phyloP scores from a whole-genome alignment of 257 asterid species.

The Solanum lycopersicoides region DNA sequence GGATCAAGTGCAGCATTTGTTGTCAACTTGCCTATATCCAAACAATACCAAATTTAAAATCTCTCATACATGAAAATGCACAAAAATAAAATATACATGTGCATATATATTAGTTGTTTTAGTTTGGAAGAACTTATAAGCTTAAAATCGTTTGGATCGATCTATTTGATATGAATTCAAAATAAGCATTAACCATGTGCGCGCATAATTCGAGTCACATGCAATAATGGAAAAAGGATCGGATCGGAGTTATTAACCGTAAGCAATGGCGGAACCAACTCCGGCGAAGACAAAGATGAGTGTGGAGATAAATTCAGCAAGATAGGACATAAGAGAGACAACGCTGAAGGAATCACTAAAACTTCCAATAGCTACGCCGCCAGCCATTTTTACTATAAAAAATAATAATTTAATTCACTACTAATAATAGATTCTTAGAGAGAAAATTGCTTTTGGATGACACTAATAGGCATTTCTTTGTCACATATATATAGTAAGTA shows the following conservation, averaged over 20 bases:
- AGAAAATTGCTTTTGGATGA: conserved; percentile 2
- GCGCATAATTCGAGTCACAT: not conserved
- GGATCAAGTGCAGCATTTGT: conserved; percentile 7
- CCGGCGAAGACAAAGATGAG: conserved; percentile 89
- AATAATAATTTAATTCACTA: not conserved
- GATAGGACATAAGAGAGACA: conserved; percentile 60
- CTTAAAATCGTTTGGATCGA: too few relatives aligned
- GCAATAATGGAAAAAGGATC: not conserved
- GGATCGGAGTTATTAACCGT: conserved; percentile 28
- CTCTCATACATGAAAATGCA: not conserved
- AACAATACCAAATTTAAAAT: not conserved
- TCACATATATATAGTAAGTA: conserved; percentile 32
- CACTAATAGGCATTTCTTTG: not conserved
- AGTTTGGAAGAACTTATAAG: not conserved
- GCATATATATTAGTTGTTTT: not conserved
- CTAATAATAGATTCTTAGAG: not conserved
- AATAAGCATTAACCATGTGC: not conserved
- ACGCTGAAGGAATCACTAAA: conserved; percentile 59
- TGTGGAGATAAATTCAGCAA: conserved; percentile 95
- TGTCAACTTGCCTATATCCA: not conserved
- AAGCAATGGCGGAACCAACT: conserved; percentile 95
- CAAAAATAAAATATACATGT: not conserved
- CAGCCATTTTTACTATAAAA: conserved; percentile 28
- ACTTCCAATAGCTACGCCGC: conserved; percentile 67
- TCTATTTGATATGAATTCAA: not conserved